A percentile compares a stretch with the other conserved stretches of the same genome.
Conservation (phyloP, 208 protist genomes). For the Acanthamoeba healyi region DNA sequence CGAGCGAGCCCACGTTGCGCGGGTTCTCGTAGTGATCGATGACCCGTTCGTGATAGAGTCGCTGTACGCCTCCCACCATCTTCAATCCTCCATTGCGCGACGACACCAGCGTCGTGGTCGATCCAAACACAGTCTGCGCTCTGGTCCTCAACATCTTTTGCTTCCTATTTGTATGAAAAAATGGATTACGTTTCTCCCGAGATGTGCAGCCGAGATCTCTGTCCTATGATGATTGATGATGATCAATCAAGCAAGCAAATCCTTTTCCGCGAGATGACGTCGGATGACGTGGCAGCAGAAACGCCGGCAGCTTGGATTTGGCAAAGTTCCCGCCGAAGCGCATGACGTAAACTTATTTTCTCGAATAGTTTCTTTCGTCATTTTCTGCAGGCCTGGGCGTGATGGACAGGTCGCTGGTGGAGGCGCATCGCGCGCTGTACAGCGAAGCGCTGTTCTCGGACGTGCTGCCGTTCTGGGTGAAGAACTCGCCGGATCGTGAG, state of each 20-base stretch:
- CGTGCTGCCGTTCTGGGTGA: constrained; percentile 53
- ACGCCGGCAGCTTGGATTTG: too few species aligned
- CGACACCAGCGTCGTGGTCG: too few species aligned
- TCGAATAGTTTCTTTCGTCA: too few species aligned
- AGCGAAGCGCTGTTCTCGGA: constrained; percentile 2
- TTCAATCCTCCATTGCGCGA: neutral
- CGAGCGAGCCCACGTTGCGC: constrained; percentile 97
- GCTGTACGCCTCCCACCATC: neutral
- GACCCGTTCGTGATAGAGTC: constrained; percentile 96
- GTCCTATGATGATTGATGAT: too few species aligned
- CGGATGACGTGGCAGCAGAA: too few species aligned
- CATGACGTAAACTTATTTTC: too few species aligned
- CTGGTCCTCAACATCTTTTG: neutral
- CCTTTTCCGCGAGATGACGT: too few species aligned
- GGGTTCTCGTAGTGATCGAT: constrained; percentile 99
- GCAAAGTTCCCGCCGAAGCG: too few species aligned
- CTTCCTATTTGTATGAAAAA: too few species aligned
- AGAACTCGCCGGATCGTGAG: constrained; percentile 51
- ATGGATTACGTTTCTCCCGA: too few species aligned
- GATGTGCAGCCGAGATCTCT: too few species aligned
- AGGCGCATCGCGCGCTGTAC: neutral
- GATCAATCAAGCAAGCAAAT: too few species aligned
- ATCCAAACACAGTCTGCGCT: neutral
- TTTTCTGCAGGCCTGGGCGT: neutral
- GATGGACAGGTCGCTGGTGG: neutral